Evolutionary conservation across 345 rosid species (phyloP).

Genomic region (Eucalyptus decipiens): DNA sequence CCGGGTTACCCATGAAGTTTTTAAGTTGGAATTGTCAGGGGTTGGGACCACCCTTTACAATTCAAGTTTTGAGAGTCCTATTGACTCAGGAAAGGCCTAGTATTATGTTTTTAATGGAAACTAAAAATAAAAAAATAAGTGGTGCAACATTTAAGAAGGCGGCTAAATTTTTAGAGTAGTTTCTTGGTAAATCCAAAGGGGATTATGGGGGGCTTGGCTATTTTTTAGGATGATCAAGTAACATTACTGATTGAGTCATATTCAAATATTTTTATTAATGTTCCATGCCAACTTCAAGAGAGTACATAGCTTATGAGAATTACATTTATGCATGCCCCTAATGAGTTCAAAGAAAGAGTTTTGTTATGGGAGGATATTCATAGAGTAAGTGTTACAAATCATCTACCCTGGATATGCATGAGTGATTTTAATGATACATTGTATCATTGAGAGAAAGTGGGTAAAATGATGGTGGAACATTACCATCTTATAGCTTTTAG

Average conservation of each 20-base stretch:
- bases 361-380: neutral
- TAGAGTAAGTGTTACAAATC: too few species aligned
- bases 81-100: neutral
- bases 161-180: neutral
- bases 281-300: neutral
- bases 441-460: neutral
- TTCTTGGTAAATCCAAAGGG: neutral
- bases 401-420: neutral
- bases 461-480: too few species aligned
- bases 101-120: too few species aligned
- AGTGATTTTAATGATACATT: neutral
- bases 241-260: neutral
- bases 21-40: too few species aligned
- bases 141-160: too few species aligned
- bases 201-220: neutral
- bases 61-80: neutral
- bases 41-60: neutral
- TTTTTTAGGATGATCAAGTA: neutral
- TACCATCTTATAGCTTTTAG: neutral
- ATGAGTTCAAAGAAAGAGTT: neutral
- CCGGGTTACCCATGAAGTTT: fast-evolving
- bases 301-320: neutral
- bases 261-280: neutral
- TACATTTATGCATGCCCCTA: neutral
- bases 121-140: too few species aligned